These are phyloP conservation scores for Xanthoceras sorbifolium DNA, from an alignment of 345 rosid species.

Conservation along the genomic window DNA sequence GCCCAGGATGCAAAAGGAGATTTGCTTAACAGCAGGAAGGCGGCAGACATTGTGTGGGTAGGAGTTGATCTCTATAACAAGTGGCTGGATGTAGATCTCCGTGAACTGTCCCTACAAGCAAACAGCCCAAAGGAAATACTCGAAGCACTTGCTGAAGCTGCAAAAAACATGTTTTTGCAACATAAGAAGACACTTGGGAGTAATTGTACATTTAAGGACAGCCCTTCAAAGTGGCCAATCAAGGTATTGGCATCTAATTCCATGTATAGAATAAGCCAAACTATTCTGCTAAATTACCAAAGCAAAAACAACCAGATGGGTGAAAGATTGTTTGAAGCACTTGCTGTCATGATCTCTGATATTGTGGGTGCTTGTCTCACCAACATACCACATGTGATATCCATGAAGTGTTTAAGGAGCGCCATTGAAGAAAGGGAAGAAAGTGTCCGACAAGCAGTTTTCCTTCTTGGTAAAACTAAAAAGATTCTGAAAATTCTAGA, in stretches of 20 bases:
- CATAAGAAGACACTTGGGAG: conserved; percentile 35
- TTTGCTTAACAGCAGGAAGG: conserved; percentile 45
- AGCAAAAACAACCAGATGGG: conserved; percentile 27
- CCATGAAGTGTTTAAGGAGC: conserved; percentile 54
- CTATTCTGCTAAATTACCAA: conserved; percentile 44
- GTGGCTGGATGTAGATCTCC: conserved; percentile 74
- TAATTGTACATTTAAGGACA: conserved; percentile 38
- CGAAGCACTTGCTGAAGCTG: conserved; percentile 47
- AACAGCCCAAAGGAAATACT: conserved; percentile 52
- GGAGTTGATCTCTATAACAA: conserved; percentile 64
- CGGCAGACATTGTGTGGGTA: conserved; percentile 65
- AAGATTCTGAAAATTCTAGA: conserved; percentile 56
- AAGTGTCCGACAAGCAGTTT: conserved; percentile 51
- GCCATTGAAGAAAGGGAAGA: conserved; percentile 59
- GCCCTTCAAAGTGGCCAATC: conserved; percentile 70
- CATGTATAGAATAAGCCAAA: conserved; percentile 72
- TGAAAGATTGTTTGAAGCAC: conserved; percentile 43
- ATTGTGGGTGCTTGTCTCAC: conserved; percentile 77
- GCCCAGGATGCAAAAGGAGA: conserved; percentile 35
- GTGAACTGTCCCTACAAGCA: conserved; percentile 43
- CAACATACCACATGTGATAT: conserved; percentile 52
- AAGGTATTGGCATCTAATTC: conserved; percentile 72
- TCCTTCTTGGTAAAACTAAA: conserved; percentile 62
- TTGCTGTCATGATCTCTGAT: conserved; percentile 58
- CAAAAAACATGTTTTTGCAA: conserved; percentile 47